Evolutionary conservation across 179 eudicot genomes (phyloP), one percentile per base, ranked within the genome.

Genomic region (Beta macrorhiza): DNA sequence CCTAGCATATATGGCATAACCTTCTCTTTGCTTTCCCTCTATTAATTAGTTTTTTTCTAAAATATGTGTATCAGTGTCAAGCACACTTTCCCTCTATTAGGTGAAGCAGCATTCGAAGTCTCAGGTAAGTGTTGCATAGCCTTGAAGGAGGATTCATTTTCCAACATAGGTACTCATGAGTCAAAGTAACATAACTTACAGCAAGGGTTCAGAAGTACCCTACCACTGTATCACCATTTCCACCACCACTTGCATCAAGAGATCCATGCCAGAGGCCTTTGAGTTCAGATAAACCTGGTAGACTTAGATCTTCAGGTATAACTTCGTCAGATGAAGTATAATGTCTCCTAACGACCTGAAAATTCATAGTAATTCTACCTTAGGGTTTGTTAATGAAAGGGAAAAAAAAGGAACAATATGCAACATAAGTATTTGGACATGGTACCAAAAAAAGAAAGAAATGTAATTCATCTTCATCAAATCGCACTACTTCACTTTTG

Each of bases 181-280:
- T 37, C 42, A 37, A 37, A 37, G 42, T 37, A 37, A 37, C 42
- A 37, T 37, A 37, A 72, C 42, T 1, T n/a, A 78, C 61, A 78
- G 63, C 1, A 74, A 72, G 22, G 55, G 67, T 78, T 76, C 20
- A 83, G 20, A 83, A 14, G 61, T 67, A 87, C 70, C 70, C 25
- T 91, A 97, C 99, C 98, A 88, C 91, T 65, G 99, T 97, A 82
- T 97, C 99, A 79, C 97, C 99, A 87, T 97, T 97, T 86, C 99
- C 99, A 49, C 99, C 99, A 78, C 99, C 99, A 85, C 99, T 97
- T 79, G 99, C 99, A 89, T 97, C 99, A 81, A 97, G 91, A 87
- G 97, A 92, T 81, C 99, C 99, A 90, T 88, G 91, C 99, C 99
- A 96, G 75, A 90, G 91, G 81, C 99, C 99, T 88, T 91, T 94